Percentiles rank a stretch among this genome's conserved stretches.
These are phyloP conservation scores for Magnolia changhungtana DNA, from an alignment of 164 flowering plant genomes.

Conservation along the genomic window DNA sequence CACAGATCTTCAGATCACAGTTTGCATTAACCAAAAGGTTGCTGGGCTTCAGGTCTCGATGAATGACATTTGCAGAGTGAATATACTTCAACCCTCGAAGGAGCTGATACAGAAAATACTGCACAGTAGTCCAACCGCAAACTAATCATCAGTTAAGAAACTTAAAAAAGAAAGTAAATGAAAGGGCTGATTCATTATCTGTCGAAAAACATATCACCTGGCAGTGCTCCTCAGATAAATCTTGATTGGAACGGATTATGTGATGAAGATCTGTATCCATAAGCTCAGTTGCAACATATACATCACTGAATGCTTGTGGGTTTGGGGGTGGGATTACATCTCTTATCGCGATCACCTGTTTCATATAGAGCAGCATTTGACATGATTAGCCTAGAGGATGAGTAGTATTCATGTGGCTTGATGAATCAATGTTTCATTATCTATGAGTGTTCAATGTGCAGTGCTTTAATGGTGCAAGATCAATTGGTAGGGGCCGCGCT, in stretches of 20 bases:
- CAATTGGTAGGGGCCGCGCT: no score
- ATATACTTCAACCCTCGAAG: conserved; percentile 91
- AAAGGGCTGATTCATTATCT: not conserved
- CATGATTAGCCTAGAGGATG: not conserved
- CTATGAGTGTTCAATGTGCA: no score
- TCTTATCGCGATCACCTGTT: conserved; percentile 66
- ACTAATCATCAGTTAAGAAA: conserved; percentile 10
- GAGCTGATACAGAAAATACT: conserved; percentile 93
- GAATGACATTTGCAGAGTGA: conserved; percentile 90
- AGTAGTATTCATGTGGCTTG: no score
- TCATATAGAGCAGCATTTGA: not conserved
- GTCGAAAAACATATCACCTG: conserved; percentile 42
- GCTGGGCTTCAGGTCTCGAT: conserved; percentile 93
- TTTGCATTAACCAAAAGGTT: conserved; percentile 85
- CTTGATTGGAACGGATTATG: conserved; percentile 84
- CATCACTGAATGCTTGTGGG: conserved; percentile 75
- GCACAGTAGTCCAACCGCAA: conserved; percentile 26
- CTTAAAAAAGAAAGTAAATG: not conserved
- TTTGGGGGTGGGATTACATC: conserved; percentile 92
- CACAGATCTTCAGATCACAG: conserved; percentile 86
- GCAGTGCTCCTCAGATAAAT: conserved; percentile 85
- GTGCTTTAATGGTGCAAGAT: no score
- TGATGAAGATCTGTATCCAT: conserved; percentile 99
- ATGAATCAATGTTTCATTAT: no score
- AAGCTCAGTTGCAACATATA: conserved; percentile 79